Base-by-base conservation (phyloP, 805 yeast genomes). In the Priceomyces haplophilus region DNA sequence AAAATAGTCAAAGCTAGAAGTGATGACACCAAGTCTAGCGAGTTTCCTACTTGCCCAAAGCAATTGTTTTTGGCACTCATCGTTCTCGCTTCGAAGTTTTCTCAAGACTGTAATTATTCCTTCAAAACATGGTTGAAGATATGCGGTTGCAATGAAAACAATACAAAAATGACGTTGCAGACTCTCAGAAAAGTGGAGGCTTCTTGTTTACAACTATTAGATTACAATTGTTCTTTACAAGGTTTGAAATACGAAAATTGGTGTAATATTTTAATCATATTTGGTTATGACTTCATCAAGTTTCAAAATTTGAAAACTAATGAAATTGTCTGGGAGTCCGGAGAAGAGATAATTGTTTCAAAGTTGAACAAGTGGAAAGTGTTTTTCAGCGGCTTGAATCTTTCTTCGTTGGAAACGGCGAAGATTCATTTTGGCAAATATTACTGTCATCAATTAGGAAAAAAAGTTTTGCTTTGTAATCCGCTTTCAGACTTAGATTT, bases 51-150 rank as follows among this genome's bases (percentile, higher is more conserved):
- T 15, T 82, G 85, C 53, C 83, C 88, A 6, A 80, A 85, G 52
- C 78, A 85, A 47, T 73, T 80, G 33, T 82, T 88, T 48, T 69
- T 88, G 46, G 76, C 82, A 2, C 76, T 86, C 54, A 59, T 88
- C 41, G 84, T 87, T 41, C 65, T 88, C 30, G 82, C 93, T 3
- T 76, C 83, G 40, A 88, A 88, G 58, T 85, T 80, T 59, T 69
- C 75, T 46, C 88, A 82, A 56, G 96, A 88, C 62, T 76, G 79
- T 39, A 83, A 82, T 56, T 85, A 78, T 61, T 71, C 85, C 23
- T 72, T 84, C 51, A 73, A 71, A 47, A 77, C 85, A 4, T 88
- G 96, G 96, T 69, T 83, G 40, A 77, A 79, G 56, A 81, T 88
- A 38, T 76, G 88, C 25, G 93, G 95, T 0, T 55, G 68, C 51